These are phyloP conservation scores for Diplodia corticola DNA, from an alignment of 2,329 filamentous ascomycete species.

Conservation along the genomic window DNA sequence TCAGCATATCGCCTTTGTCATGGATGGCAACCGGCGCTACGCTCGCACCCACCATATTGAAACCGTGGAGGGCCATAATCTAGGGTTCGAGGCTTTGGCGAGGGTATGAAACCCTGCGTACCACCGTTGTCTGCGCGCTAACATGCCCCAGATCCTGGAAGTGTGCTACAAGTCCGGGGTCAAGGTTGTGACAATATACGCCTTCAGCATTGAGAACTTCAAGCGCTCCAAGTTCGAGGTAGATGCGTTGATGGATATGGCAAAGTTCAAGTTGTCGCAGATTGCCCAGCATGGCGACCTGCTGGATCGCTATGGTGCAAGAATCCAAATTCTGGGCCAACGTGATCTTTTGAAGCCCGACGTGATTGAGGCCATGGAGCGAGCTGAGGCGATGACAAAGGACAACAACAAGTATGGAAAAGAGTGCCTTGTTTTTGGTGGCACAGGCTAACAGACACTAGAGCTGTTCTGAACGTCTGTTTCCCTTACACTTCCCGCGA, in stretches of 20 bases:
- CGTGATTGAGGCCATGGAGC: constrained; percentile 84
- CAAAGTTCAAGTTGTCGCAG: constrained; percentile 90
- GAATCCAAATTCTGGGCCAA: constrained; percentile 82
- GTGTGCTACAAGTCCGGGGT: constrained; percentile 98
- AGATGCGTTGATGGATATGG: constrained; percentile 95
- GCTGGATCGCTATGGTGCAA: constrained; percentile 87
- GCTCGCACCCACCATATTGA: constrained; percentile 89
- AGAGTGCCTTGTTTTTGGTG: background rate
- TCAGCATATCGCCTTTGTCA: constrained; percentile 96
- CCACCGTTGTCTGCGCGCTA: constrained; percentile 10
- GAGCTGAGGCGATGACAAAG: constrained; percentile 81
- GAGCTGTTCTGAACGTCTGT: constrained; percentile 83
- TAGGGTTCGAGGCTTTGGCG: constrained; percentile 93
- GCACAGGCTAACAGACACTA: constrained; percentile 28
- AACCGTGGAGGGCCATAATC: constrained; percentile 91
- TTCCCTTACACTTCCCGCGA: constrained; percentile 96
- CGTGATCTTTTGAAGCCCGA: constrained; percentile 81
- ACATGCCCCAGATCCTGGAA: constrained; percentile 68
- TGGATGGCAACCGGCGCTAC: constrained; percentile 97
- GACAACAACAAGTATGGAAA: constrained; percentile 71
- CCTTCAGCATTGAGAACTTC: constrained; percentile 99
- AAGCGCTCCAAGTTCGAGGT: constrained; percentile 96
- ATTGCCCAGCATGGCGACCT: constrained; percentile 90
- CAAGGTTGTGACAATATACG: constrained; percentile 95
- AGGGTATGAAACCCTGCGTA: constrained; percentile 55